These are phyloP conservation scores for Ophidiomyces ophidiicola DNA, from an alignment of 2,329 filamentous ascomycete genomes.

Conservation along the genomic window DNA sequence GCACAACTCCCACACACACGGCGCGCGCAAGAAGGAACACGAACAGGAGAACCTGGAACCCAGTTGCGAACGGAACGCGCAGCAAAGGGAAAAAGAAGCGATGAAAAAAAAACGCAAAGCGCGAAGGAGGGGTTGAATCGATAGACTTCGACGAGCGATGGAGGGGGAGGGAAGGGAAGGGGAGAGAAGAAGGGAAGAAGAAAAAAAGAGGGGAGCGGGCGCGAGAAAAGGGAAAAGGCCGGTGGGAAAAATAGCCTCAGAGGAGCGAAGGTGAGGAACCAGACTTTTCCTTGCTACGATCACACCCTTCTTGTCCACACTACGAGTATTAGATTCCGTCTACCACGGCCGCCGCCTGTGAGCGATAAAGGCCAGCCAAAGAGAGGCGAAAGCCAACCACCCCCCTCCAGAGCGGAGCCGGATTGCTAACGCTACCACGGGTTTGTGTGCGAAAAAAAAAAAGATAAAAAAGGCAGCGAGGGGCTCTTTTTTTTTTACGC, in stretches of 20 bases:
- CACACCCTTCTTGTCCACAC: background rate
- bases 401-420: conserved; percentile 8
- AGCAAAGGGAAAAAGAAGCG: conserved; percentile 3
- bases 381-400: conserved; percentile 3
- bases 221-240: background rate
- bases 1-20: conserved; percentile 1
- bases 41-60: conserved; percentile 8
- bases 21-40: conserved; percentile 5
- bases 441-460: conserved; percentile 1
- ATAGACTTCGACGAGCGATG: background rate
- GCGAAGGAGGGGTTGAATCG: conserved; percentile 6
- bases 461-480: too few relatives aligned
- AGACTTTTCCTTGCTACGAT: conserved; percentile 7
- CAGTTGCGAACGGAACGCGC: conserved; percentile 10
- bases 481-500: conserved; percentile 3
- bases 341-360: conserved; percentile 3
- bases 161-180: background rate
- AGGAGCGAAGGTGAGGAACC: conserved; percentile 9
- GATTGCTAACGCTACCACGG: conserved; percentile 1
- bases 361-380: conserved; percentile 1
- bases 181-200: background rate
- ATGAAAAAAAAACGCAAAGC: conserved; percentile 4
- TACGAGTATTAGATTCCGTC: background rate
- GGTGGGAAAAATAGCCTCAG: conserved; percentile 4
- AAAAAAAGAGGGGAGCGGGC: background rate